Base-by-base conservation (phyloP, 352 stramenopile species). In the Phytopythium boreale region DNA sequence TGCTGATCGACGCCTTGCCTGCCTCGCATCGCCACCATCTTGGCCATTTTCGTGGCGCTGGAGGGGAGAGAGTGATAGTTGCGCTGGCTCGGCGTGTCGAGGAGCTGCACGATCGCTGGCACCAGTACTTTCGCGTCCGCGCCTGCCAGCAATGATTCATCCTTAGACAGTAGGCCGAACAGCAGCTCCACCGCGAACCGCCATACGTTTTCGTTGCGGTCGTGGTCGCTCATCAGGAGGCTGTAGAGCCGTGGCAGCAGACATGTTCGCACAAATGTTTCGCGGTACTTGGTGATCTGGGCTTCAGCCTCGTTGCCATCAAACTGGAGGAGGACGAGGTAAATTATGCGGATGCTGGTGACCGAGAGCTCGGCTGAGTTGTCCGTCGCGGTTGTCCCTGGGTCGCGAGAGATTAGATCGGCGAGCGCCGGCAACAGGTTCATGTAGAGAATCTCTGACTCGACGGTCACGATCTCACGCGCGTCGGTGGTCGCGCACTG, bases 311-410 rank as follows among this genome's bases (percentile, higher is more conserved):
- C 59, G 31, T 60, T 66, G n/a, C n/a, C 71, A 1, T 87, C 62
- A 5, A 84, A 81, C 60, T 89, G 74, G 24, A 92, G 60, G 47
- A 92, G 57, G 2, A 82, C 60, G 34, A 73, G 43, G 56, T 82
- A 82, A 37, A 92, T 62, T 19, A 92, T 61, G 14, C 70, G 72
- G 10, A 90, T 75, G 22, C 77, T 89, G 47, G 77, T 86, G 17
- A 74, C 63, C 4, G 70, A 61, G 6, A 78, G 56, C 56, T 44
- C 75, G 62, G 15, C 61, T 46, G 36, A 71, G 55, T 29, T 22
- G 46, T 39, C 22, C 39, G 27, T 46, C 53, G 20, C 10, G 0
- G 9, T 41, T 36, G 20, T 24, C 19, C 49, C 43, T 26, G 31
- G 26, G 27, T 64, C 20, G 7, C 39, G 24, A 26, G 37, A 36